A percentile compares a stretch with the other conserved stretches of the same genome.
Conservation (phyloP, 495 filamentous ascomycete species). For the Clohesyomyces aquaticus region DNA sequence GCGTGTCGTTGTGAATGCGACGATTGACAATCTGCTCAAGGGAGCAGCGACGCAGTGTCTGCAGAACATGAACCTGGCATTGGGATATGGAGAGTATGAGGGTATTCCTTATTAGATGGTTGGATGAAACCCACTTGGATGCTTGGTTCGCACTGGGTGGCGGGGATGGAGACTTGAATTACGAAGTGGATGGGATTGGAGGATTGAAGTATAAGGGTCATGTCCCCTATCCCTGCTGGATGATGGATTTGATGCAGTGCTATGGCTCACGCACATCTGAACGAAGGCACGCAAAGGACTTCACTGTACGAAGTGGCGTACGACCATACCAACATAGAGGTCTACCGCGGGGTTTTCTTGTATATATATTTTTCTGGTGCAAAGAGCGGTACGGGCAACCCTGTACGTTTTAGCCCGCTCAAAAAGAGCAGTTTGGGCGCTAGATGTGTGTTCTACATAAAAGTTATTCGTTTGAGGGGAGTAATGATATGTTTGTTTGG, state of each 20-base stretch:
- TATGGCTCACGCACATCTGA: too few relatives aligned
- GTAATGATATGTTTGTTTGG: too few relatives aligned
- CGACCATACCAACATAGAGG: too few relatives aligned
- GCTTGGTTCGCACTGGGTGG: too few relatives aligned
- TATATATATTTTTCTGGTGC: not conserved
- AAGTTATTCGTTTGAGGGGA: not conserved
- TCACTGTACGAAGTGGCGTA: too few relatives aligned
- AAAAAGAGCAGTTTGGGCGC: not conserved
- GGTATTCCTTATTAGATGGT: slow-evolving; percentile 67
- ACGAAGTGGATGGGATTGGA: too few relatives aligned
- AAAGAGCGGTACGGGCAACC: not conserved
- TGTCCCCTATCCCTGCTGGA: too few relatives aligned
- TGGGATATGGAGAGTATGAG: slow-evolving; percentile 91
- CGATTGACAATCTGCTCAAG: slow-evolving; percentile 98
- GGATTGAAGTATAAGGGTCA: too few relatives aligned
- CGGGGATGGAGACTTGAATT: too few relatives aligned
- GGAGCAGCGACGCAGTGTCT: slow-evolving; percentile 95
- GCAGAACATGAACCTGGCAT: slow-evolving; percentile 96
- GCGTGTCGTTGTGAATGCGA: slow-evolving; percentile 90
- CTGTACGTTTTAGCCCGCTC: not conserved
- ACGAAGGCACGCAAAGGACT: too few relatives aligned
- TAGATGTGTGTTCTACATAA: too few relatives aligned
- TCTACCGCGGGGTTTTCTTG: not conserved
- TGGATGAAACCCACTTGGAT: not conserved
- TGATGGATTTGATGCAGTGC: too few relatives aligned